Percentiles rank a stretch among this genome's conserved stretches.
Evolutionary conservation across 1,284 basidiomycete genomes (phyloP).

Genomic region (Fistulina hepatica): DNA sequence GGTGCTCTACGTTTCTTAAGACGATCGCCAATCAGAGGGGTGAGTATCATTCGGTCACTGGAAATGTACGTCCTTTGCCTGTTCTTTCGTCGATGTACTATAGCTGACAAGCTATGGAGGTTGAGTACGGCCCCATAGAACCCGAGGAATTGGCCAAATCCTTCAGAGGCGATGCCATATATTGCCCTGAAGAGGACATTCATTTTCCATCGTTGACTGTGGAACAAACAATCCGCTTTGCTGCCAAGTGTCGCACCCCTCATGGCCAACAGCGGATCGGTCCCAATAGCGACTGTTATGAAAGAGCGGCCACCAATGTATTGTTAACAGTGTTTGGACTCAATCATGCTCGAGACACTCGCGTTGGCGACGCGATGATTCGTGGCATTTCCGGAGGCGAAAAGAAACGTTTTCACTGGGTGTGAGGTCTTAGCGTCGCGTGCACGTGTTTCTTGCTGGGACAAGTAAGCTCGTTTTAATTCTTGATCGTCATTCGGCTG

Average conservation of each 20-base stretch:
- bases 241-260: constrained; percentile 24
- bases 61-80: too few relatives aligned
- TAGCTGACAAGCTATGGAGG: too few relatives aligned
- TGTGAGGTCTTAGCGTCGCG: constrained; percentile 78
- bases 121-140: constrained; percentile 65
- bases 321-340: constrained; percentile 76
- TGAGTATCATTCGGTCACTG: constrained; percentile 48
- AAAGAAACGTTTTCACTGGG: constrained; percentile 78
- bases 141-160: constrained; percentile 52
- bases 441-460: constrained; percentile 72
- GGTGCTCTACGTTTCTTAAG: constrained; percentile 75
- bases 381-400: constrained; percentile 83
- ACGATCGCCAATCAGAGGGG: constrained; percentile 61
- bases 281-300: constrained; percentile 49
- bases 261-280: constrained; percentile 22
- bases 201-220: constrained; percentile 75
- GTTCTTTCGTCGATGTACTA: too few relatives aligned
- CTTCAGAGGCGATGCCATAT: constrained; percentile 78
- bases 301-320: constrained; percentile 45
- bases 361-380: constrained; percentile 77
- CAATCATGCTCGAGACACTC: constrained; percentile 61
- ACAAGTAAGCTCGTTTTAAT: too few relatives aligned
- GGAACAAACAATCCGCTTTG: constrained; percentile 57
- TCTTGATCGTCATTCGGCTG: too few relatives aligned
- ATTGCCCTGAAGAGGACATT: constrained; percentile 53